phyloP scores from a whole-genome alignment of 2,329 filamentous ascomycete genomes.

The Fusarium sacchari region DNA sequence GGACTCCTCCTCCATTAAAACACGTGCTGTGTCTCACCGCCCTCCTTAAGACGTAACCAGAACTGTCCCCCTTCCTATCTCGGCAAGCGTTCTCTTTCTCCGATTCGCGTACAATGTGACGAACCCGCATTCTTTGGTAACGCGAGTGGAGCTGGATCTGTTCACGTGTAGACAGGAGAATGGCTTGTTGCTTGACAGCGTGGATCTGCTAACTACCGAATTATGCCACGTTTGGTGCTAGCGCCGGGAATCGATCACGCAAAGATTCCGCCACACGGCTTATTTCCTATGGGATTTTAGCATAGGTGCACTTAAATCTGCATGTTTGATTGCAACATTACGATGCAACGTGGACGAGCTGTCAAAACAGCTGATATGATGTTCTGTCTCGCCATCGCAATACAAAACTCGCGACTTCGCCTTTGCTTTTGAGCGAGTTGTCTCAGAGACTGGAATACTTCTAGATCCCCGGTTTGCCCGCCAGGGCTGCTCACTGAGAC shows the following conservation, averaged over 20 bases:
- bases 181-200: background rate
- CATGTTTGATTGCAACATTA: background rate
- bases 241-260: background rate
- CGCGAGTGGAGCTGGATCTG: background rate
- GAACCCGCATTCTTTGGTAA: background rate
- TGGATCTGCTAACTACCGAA: background rate
- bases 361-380: background rate
- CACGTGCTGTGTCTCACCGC: slow-evolving; percentile 1
- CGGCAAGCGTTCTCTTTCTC: background rate
- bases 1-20: background rate
- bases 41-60: background rate
- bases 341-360: background rate
- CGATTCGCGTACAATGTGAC: background rate
- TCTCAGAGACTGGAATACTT: background rate
- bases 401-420: background rate
- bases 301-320: background rate
- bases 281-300: background rate
- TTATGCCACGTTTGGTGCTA: background rate
- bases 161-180: slow-evolving; percentile 6
- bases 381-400: background rate
- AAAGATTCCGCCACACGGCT: background rate
- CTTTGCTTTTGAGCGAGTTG: background rate
- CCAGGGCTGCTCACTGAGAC: background rate
- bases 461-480: background rate
- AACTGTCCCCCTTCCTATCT: background rate